Base-by-base conservation (phyloP, 2,329 filamentous ascomycete genomes). In the Didymella glomerata region DNA sequence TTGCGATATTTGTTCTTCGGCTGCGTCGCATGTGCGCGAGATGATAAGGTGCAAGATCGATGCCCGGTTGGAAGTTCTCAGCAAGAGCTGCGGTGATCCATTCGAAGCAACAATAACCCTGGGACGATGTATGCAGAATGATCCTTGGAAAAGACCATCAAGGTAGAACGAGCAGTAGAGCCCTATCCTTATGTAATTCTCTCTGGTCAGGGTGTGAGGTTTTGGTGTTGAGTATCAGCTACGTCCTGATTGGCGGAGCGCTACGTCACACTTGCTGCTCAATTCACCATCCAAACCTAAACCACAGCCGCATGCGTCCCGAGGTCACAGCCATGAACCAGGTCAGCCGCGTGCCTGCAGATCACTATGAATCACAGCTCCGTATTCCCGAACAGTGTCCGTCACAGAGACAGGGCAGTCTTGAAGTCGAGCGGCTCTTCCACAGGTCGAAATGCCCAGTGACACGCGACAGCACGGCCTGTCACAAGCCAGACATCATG, bases 381-480 rank as follows among this genome's bases (percentile, higher is more conserved):
- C 44, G 45, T 53, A 20, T 56, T 27, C 41, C 50, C 46, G 50
- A 54, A 42, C 46, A 56, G 24, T 45, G n/a, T 34, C 46, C 28
- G 30, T 44, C 22, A 36, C 41, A 46, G 25, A 36, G 20, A 25
- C 38, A 47, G 40, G 38, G 18, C 45, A 13, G 24, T 16, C 2
- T 32, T 22, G n/a, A 50, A 48, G 41, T 40, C 32, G 48, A 49
- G 25, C 36, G 38, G 20, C 38, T 41, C 20, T 41, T 4, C 6
- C 20, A 24, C 18, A 24, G 18, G 38, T 41, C 40, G 53, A 50
- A 25, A 47, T 54, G 58, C 48, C 53, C 46, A 50, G 58, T 57
- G 54, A 61, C 46, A 61, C 45, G 45, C 53, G 53, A 51, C 54
- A 57, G 47, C 45, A 53, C 44, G 22, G 40, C 28, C 48, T 55